Conservation (phyloP, 2,329 filamentous ascomycete genomes). For the Colletotrichum tabaci region DNA sequence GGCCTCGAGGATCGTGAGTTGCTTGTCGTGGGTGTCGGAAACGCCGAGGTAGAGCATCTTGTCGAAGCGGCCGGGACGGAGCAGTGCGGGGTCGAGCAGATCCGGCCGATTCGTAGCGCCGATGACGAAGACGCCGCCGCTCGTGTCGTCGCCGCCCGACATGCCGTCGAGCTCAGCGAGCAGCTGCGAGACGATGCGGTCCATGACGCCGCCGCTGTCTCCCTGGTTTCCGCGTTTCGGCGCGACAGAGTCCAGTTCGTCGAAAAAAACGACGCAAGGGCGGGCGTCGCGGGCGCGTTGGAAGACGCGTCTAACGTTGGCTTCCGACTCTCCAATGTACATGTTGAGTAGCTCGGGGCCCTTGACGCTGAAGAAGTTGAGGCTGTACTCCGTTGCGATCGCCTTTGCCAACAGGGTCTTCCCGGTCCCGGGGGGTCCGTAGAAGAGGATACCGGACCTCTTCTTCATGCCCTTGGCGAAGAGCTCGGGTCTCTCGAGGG, state of each 20-base stretch:
- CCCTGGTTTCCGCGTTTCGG: conserved; percentile 98
- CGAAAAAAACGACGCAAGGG: conserved; percentile 94
- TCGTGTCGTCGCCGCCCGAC: conserved; percentile 89
- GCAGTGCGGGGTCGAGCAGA: conserved; percentile 88
- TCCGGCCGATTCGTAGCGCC: conserved; percentile 97
- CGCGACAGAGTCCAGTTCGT: conserved; percentile 92
- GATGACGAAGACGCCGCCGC: conserved; percentile 93
- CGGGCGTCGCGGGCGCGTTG: conserved; percentile 88
- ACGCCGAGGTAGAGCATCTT: conserved; percentile 99
- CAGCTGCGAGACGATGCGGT: conserved; percentile 94
- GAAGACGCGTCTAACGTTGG: conserved; percentile 91
- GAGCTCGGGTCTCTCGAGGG: conserved; percentile 90
- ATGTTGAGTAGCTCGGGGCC: conserved; percentile 93
- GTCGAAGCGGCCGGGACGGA: conserved; percentile 93
- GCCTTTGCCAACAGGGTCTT: conserved; percentile 95
- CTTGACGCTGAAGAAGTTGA: conserved; percentile 96
- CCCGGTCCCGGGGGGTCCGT: conserved; percentile 90
- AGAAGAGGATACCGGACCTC: conserved; percentile 89
- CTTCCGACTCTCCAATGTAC: conserved; percentile 96
- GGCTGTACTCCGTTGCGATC: conserved; percentile 92
- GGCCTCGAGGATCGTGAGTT: conserved; percentile 93
- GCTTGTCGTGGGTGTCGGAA: conserved; percentile 96
- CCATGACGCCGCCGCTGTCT: conserved; percentile 98
- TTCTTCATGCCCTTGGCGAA: conserved; percentile 99
- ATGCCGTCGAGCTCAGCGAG: conserved; percentile 97